Evolutionary conservation across 805 yeast genomes (phyloP).

Genomic region (Saccharomycopsis sp.): DNA sequence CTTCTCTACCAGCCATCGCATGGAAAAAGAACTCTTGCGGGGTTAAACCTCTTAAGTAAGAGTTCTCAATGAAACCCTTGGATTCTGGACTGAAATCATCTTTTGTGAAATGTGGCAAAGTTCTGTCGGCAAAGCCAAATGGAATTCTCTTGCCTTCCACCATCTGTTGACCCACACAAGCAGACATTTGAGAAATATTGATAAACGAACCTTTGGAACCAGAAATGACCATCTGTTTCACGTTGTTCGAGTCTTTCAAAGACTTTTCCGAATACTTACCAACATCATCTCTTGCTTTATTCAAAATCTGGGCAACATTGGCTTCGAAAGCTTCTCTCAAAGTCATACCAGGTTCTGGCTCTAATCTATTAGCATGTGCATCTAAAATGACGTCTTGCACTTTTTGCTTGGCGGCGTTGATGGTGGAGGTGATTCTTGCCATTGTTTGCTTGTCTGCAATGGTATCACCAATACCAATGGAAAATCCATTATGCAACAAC

Average conservation of each 20-base stretch:
- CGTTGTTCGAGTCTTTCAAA: slow-evolving; percentile 88
- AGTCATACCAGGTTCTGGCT: slow-evolving; percentile 99
- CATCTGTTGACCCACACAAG: slow-evolving; percentile 99
- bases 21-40: slow-evolving; percentile 99
- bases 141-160: slow-evolving; percentile 99
- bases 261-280: slow-evolving; percentile 98
- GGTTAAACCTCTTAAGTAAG: slow-evolving; percentile 92
- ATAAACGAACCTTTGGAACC: slow-evolving; percentile 99
- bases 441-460: slow-evolving; percentile 97
- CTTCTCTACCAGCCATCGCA: slow-evolving; percentile 99
- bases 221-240: slow-evolving; percentile 97
- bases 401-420: slow-evolving; percentile 84
- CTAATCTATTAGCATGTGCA: slow-evolving; percentile 80
- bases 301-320: slow-evolving; percentile 87
- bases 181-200: slow-evolving; percentile 98
- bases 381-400: slow-evolving; percentile 90
- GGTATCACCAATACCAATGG: slow-evolving; percentile 99
- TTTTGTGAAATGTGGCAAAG: slow-evolving; percentile 95
- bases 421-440: slow-evolving; percentile 87
- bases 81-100: slow-evolving; percentile 99
- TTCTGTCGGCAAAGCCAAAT: slow-evolving; percentile 92
- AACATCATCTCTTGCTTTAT: slow-evolving; percentile 98
- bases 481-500: slow-evolving; percentile 94
- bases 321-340: slow-evolving; percentile 97
- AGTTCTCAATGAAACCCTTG: slow-evolving; percentile 95